A percentile compares a stretch with the other conserved stretches of the same genome.
phyloP scores from a whole-genome alignment of 768 basidiomycete genomes.

The Russula sp. region DNA sequence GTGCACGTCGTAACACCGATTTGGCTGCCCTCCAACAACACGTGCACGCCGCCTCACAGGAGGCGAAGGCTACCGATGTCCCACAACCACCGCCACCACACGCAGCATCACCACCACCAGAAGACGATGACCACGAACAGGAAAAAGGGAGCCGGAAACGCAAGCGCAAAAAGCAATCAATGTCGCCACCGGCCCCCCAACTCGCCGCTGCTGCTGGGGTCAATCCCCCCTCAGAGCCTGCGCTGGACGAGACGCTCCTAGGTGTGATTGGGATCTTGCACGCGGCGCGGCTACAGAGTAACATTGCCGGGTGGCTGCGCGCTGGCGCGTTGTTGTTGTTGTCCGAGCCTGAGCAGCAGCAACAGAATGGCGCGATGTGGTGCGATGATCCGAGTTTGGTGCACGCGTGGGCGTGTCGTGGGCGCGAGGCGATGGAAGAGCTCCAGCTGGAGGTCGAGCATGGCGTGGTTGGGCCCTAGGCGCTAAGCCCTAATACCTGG shows the following conservation, averaged over 20 bases:
- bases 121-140: not conserved
- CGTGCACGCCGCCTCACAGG: conserved; percentile 20
- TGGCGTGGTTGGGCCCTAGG: conserved; percentile 31
- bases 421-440: conserved; percentile 40
- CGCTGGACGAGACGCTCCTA: conserved; percentile 49
- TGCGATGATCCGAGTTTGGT: conserved; percentile 40
- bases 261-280: conserved; percentile 65
- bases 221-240: conserved; percentile 10
- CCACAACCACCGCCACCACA: conserved; percentile 7
- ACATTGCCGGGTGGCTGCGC: conserved; percentile 62
- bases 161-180: not conserved
- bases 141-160: not conserved
- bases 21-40: conserved; percentile 28
- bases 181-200: too few relatives aligned
- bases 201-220: not conserved
- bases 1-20: conserved; percentile 36
- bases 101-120: not conserved
- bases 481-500: too few relatives aligned
- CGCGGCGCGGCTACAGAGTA: conserved; percentile 46
- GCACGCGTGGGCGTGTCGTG: conserved; percentile 45
- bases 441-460: conserved; percentile 41
- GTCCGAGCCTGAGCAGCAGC: not conserved
- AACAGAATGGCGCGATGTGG: conserved; percentile 33
- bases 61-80: conserved; percentile 6
- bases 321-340: conserved; percentile 39